Evolutionary conservation across 192 early-diverging fungal species (phyloP).

Genomic region (Coemansia sp.): DNA sequence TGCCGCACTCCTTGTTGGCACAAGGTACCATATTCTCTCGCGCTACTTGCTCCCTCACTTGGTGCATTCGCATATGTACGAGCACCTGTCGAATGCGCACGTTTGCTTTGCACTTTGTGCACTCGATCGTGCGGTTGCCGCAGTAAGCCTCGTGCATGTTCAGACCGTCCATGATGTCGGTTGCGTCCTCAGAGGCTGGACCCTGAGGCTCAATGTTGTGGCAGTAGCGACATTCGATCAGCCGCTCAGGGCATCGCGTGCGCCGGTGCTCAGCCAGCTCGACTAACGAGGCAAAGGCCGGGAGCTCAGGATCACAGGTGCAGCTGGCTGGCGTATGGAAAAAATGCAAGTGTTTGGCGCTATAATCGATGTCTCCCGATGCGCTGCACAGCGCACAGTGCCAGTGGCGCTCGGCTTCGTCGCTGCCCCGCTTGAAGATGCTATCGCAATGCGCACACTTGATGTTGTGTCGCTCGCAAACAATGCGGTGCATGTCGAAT

Average conservation of each 20-base stretch:
- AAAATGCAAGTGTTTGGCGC: conserved; percentile 70
- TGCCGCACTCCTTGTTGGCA: conserved; percentile 72
- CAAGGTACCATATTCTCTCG: conserved; percentile 70
- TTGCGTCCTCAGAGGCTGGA: conserved; percentile 45
- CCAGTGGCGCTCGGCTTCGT: conserved; percentile 73
- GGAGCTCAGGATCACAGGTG: conserved; percentile 55
- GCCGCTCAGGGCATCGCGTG: conserved; percentile 66
- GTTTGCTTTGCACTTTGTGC: conserved; percentile 71
- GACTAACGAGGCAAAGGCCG: conserved; percentile 35
- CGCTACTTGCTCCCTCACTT: conserved; percentile 48
- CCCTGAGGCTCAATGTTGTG: conserved; percentile 74
- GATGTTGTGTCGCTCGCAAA: conserved; percentile 82
- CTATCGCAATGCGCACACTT: conserved; percentile 65
- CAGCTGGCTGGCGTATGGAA: conserved; percentile 67
- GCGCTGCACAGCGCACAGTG: conserved; percentile 77
- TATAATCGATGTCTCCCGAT: conserved; percentile 53
- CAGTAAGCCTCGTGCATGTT: conserved; percentile 82
- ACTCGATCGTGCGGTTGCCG: conserved; percentile 82
- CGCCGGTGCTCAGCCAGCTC: conserved; percentile 71
- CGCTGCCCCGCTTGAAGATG: conserved; percentile 68
- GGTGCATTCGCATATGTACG: conserved; percentile 74
- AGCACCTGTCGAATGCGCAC: conserved; percentile 82
- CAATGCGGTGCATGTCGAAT: conserved; percentile 70
- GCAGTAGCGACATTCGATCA: conserved; percentile 87
- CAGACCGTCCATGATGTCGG: conserved; percentile 69